Evolutionary conservation across 2,329 filamentous ascomycete genomes (phyloP).

Genomic region (Fusarium sp.): DNA sequence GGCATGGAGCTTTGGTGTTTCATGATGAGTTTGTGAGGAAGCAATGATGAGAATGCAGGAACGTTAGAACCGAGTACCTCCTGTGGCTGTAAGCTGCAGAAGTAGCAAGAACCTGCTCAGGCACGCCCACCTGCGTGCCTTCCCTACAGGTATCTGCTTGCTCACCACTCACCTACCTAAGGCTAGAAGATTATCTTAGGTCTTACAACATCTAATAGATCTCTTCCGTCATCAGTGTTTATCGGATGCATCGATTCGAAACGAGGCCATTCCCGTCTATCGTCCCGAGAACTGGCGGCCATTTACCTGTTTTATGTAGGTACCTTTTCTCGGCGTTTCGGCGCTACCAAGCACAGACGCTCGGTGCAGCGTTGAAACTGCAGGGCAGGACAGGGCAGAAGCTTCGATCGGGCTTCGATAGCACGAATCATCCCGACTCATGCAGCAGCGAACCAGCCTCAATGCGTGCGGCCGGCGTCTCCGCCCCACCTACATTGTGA

Average conservation of each 20-base stretch:
- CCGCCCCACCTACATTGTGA: slow-evolving; percentile 41
- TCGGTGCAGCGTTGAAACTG: slow-evolving; percentile 32
- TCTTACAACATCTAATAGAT: not conserved
- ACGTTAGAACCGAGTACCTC: slow-evolving; percentile 3
- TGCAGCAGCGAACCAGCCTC: slow-evolving; percentile 35
- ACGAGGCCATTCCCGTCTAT: slow-evolving; percentile 14
- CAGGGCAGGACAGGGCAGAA: slow-evolving; percentile 43
- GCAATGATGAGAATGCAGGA: slow-evolving; percentile 4
- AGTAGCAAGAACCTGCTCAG: not conserved
- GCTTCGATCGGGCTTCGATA: slow-evolving; percentile 49
- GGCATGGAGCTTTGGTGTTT: not conserved
- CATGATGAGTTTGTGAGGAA: not conserved
- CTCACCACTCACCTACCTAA: not conserved
- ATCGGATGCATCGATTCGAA: not conserved
- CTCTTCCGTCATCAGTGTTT: not conserved
- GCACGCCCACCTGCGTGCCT: not conserved
- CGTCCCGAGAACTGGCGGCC: slow-evolving; percentile 1
- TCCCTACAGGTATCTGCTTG: not conserved
- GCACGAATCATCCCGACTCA: slow-evolving; percentile 44
- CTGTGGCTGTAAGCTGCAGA: not conserved
- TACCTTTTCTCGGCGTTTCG: slow-evolving; percentile 38
- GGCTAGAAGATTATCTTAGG: not conserved
- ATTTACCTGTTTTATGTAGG: slow-evolving; percentile 3
- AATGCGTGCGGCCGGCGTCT: slow-evolving; percentile 35
- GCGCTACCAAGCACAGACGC: slow-evolving; percentile 32